Percentiles rank a stretch among this genome's conserved stretches.
Evolutionary conservation across 148 eudicot genomes (phyloP).

Genomic region (Nepenthes mirabilis): DNA sequence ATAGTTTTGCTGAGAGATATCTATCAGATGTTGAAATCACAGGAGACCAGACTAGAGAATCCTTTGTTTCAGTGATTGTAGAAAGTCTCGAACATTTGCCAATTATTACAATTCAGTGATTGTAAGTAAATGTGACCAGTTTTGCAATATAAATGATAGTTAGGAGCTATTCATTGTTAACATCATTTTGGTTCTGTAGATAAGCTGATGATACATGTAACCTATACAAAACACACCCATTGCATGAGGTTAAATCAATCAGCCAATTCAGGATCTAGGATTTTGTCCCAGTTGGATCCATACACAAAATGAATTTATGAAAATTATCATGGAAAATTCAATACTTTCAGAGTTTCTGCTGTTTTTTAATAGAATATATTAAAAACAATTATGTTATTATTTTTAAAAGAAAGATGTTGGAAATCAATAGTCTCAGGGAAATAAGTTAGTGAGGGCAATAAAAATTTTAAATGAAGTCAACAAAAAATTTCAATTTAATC

Average conservation of each 20-base stretch:
- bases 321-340: no score
- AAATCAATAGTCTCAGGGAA: no score
- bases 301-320: no score
- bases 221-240: not conserved
- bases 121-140: slow-evolving; percentile 55
- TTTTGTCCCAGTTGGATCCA: no score
- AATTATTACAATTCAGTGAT: no score
- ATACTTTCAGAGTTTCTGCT: no score
- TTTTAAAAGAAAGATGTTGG: no score
- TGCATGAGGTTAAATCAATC: not conserved
- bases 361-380: no score
- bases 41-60: slow-evolving; percentile 58
- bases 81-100: slow-evolving; percentile 44
- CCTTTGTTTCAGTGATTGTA: slow-evolving; percentile 54
- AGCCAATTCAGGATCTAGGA: not conserved
- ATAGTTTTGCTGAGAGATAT: slow-evolving; percentile 44
- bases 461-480: no score
- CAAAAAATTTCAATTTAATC: no score
- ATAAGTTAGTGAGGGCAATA: no score
- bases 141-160: slow-evolving; percentile 49
- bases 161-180: slow-evolving; percentile 34
- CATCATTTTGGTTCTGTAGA: slow-evolving; percentile 22
- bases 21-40: slow-evolving; percentile 46
- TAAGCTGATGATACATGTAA: slow-evolving; percentile 1
- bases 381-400: no score